Evolutionary conservation across 1,284 basidiomycete genomes (phyloP), one percentile per base, ranked within the genome.

Genomic region (Ceratobasidium theobromae): DNA sequence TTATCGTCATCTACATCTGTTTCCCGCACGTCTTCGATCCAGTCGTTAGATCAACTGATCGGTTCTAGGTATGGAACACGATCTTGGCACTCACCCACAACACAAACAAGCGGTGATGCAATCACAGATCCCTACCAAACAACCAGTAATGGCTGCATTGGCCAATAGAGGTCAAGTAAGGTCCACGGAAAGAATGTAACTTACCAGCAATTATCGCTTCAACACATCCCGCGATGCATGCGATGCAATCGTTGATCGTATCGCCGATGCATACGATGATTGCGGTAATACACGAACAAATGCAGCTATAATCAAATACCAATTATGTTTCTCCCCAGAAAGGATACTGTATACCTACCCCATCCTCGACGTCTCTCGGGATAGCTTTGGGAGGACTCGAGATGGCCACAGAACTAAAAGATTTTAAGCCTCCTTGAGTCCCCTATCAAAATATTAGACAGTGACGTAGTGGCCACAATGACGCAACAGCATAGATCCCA

Each of bases 61-160:
- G n/a, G n/a, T n/a, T n/a, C n/a, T n/a, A n/a, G n/a, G n/a, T n/a
- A n/a, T n/a, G n/a, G n/a, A n/a, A n/a, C n/a, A n/a, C n/a, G n/a
- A n/a, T n/a, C n/a, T n/a, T n/a, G n/a, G n/a, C 35, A 54, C 53
- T 38, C n/a, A 41, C 53, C 35, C 53, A 16, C 35, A 54, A 28
- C 53, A 54, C 38, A 54, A 54, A 38, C 53, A 54, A 6, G 53
- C 53, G 8, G 53, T 54, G 21, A 41, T 54, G 27, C 33, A 54
- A 21, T 54, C 53, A 21, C 53, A 54, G 3, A 40, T 8, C n/a
- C 53, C 53, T 40, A 38, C 18, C n/a, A 54, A 2, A 28, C 35
- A 54, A 28, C 40, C 21, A 12, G 53, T 27, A 41, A 54, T 54
- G 5, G 12, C 53, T 54, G 16, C 16, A n/a, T 38, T 38, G 8